Base-by-base conservation (phyloP, 2,329 filamentous ascomycete species). In the Sporothrix globosa region DNA sequence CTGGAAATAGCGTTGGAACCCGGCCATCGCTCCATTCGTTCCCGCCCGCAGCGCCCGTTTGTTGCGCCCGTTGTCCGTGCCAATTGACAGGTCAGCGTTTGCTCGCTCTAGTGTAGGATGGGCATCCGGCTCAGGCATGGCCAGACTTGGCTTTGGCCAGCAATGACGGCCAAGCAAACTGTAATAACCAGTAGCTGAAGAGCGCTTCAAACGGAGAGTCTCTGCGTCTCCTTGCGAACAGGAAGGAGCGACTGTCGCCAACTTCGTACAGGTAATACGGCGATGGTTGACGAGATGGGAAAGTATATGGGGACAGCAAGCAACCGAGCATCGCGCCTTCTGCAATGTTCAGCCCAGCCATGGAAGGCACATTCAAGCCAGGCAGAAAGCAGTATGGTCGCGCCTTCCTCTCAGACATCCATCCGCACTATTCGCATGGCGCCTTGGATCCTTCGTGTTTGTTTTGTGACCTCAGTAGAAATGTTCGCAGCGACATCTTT, bases 31-130 rank as follows among this genome's bases (percentile, higher is more conserved):
- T 11, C 65, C 65, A 67, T 68, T 56, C 67, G 53, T 39, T 68
- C 67, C 67, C 67, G 53, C 67, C 66, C 48, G 63, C 63, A 52
- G 46, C 65, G 48, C 65, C 65, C 50, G 34, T 34, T 34, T 34
- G 66, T 56, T 39, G 66, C 67, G 67, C 41, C 67, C 67, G 54
- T 44, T n/a, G 44, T 41, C 67, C 67, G 67, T 61, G 54, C 46
- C 46, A 66, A 60, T 27, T 69, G 67, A 61, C 46, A 61, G 67
- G 67, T 52, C 54, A 53, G 63, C 53, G 67, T 44, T 67, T 24
- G 53, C 34, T 34, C 34, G 50, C 30, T 24, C 24, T 68, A 68
- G 52, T 58, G 50, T 39, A 46, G 66, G 34, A 56, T 39, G 52
- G 19, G 44, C 21, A 27, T 52, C 27, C 46, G 50, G 44, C 46